A percentile compares a stretch with the other conserved stretches of the same genome.
These are phyloP conservation scores for Kodamaea hsintzibuensis DNA, from an alignment of 805 yeast genomes.

Conservation along the genomic window DNA sequence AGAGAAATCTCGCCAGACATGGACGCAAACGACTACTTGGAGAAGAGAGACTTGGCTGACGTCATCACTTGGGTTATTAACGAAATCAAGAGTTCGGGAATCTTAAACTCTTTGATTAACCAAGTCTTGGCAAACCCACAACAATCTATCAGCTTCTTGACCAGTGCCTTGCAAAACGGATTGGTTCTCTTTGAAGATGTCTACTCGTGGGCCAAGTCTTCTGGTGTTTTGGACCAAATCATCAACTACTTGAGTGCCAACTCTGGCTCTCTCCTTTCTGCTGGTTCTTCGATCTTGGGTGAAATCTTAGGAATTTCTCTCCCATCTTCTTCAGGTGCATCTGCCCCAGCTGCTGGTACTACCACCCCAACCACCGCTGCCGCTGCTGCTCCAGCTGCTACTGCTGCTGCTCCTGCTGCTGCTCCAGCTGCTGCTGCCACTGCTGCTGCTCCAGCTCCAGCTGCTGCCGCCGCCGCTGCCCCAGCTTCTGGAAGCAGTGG, in stretches of 20 bases:
- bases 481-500: constrained; percentile 11
- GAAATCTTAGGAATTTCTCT: constrained; percentile 16
- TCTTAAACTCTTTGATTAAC: constrained; percentile 29
- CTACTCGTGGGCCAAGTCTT: constrained; percentile 37
- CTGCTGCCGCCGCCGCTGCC: constrained; percentile 11
- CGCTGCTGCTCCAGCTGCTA: constrained; percentile 12
- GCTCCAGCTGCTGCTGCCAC: constrained; percentile 10
- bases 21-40: constrained; percentile 28
- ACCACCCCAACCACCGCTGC: constrained; percentile 19
- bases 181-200: constrained; percentile 34
- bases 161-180: constrained; percentile 35
- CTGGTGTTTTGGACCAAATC: constrained; percentile 33
- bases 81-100: constrained; percentile 36
- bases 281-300: constrained; percentile 30
- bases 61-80: constrained; percentile 28
- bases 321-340: constrained; percentile 23
- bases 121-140: constrained; percentile 40
- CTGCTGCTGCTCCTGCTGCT: constrained; percentile 13
- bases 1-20: constrained; percentile 6
- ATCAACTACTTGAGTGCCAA: constrained; percentile 23
- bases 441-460: constrained; percentile 13
- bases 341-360: constrained; percentile 19
- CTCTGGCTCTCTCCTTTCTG: constrained; percentile 28
- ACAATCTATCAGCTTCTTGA: constrained; percentile 32
- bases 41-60: constrained; percentile 36